Percentiles rank a stretch among this genome's conserved stretches.
Conservation (phyloP, 2,329 filamentous ascomycete genomes). For the Daldinia sp. region DNA sequence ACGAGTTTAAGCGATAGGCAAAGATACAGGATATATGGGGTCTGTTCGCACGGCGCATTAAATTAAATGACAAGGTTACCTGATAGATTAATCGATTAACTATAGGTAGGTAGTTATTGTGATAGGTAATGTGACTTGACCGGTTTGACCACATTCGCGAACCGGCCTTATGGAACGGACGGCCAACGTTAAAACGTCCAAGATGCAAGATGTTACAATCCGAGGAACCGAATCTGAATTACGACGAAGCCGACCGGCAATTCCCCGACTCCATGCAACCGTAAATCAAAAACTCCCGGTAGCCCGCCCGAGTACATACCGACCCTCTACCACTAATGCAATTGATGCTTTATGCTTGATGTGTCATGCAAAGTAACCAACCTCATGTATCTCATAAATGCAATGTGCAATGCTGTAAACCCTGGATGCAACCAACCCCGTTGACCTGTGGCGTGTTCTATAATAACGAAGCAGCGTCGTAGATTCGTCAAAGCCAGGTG, state of each 20-base stretch:
- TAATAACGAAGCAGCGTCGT: constrained; percentile 16
- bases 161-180: constrained; percentile 15
- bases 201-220: constrained; percentile 1
- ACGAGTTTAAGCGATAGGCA: background rate
- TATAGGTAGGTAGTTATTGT: too few species aligned
- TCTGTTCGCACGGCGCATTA: background rate
- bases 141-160: constrained; percentile 5
- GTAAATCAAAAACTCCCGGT: constrained; percentile 25
- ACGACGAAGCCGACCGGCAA: constrained; percentile 10
- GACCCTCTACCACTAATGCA: constrained; percentile 27
- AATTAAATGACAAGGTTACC: background rate
- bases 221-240: constrained; percentile 20
- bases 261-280: constrained; percentile 22
- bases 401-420: constrained; percentile 33
- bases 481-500: constrained; percentile 10
- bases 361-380: constrained; percentile 39
- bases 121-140: background rate
- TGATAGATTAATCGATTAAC: background rate
- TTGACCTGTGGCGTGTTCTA: constrained; percentile 12
- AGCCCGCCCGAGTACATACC: constrained; percentile 14
- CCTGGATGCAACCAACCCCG: constrained; percentile 30
- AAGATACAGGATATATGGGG: constrained; percentile 2
- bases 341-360: constrained; percentile 35
- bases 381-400: constrained; percentile 37
- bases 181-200: background rate